These are phyloP conservation scores for Hyaloscypha variabilis DNA, from an alignment of 495 filamentous ascomycete species.

Conservation along the genomic window DNA sequence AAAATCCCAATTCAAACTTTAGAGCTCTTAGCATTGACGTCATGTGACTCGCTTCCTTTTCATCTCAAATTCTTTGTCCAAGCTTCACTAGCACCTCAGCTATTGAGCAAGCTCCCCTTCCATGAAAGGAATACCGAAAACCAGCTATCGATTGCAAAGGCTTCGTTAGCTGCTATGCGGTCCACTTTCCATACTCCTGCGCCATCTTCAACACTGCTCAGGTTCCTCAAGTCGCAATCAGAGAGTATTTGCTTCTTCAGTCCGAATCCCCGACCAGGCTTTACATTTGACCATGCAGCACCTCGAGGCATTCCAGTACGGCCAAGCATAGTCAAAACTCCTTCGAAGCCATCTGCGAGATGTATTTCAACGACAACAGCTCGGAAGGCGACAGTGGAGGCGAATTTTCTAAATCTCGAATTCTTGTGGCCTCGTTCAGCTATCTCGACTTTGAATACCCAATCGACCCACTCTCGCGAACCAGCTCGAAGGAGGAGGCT, in stretches of 20 bases:
- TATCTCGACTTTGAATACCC: slow-evolving; percentile 19
- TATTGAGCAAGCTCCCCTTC: background rate
- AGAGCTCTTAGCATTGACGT: background rate
- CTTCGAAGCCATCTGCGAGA: slow-evolving; percentile 20
- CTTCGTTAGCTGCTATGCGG: slow-evolving; percentile 31
- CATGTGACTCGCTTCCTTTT: slow-evolving; percentile 20
- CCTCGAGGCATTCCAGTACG: slow-evolving; percentile 19
- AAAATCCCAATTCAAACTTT: background rate
- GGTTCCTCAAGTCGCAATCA: slow-evolving; percentile 63
- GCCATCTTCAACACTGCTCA: slow-evolving; percentile 62
- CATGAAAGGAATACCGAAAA: slow-evolving; percentile 4
- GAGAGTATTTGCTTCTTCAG: slow-evolving; percentile 54
- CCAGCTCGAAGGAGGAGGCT: slow-evolving; percentile 13
- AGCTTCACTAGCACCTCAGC: slow-evolving; percentile 23
- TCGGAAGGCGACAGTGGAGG: slow-evolving; percentile 37
- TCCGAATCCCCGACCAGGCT: slow-evolving; percentile 41
- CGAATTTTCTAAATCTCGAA: slow-evolving; percentile 46
- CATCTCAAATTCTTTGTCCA: slow-evolving; percentile 10
- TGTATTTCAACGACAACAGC: slow-evolving; percentile 21
- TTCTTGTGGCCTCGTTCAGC: slow-evolving; percentile 41
- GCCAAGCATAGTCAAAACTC: background rate
- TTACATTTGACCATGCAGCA: slow-evolving; percentile 29
- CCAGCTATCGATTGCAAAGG: slow-evolving; percentile 12
- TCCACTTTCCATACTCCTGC: slow-evolving; percentile 40
- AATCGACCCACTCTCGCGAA: slow-evolving; percentile 15